Base-by-base conservation (phyloP, 2,329 filamentous ascomycete genomes). In the Sarocladium kiliense region DNA sequence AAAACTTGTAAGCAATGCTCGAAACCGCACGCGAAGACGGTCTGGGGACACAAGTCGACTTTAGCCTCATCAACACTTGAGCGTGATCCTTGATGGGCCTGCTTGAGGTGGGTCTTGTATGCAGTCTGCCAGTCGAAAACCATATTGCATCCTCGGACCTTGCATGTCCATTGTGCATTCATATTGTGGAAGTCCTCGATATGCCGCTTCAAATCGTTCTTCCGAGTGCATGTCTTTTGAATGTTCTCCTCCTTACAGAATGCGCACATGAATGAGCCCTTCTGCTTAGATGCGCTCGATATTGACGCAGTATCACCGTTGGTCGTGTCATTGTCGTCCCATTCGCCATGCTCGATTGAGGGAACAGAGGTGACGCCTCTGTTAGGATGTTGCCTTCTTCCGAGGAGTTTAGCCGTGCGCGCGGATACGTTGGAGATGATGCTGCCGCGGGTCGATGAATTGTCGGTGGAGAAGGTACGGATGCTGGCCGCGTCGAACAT, bases 1-100 rank as follows among this genome's bases (percentile, higher is more conserved):
- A 76, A 74, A 2, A 78, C 68, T n/a, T 71, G 65, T 11, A 64
- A 58, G 58, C 76, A 78, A 51, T 70, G 70, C 55, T 72, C 69
- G 55, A 77, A 78, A 11, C 76, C 76, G 58, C 76, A 78, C 18
- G 74, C 76, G 57, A 77, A 78, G 21, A 78, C 71, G 2, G 74
- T 71, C 59, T 77, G 76, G 1, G 72, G 71, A 56, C 75, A 77
- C 4, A 77, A 63, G 25, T 68, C 69, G 37, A 75, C 68, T 60
- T 71, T 74, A 60, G 71, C 72, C 34, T 75, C 71, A 55, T 73
- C 71, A 21, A 74, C 65, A 14, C 67, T 67, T 21, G 54, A 54
- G 16, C 71, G 66, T 2, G 70, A 71, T 23, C 73, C 73, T 45
- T 72, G 70, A 54, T 78, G 75, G 5, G 65, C 69, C 25, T 70